These are phyloP conservation scores for Noccaea bulbosa DNA, from an alignment of 345 rosid genomes.

Conservation along the genomic window DNA sequence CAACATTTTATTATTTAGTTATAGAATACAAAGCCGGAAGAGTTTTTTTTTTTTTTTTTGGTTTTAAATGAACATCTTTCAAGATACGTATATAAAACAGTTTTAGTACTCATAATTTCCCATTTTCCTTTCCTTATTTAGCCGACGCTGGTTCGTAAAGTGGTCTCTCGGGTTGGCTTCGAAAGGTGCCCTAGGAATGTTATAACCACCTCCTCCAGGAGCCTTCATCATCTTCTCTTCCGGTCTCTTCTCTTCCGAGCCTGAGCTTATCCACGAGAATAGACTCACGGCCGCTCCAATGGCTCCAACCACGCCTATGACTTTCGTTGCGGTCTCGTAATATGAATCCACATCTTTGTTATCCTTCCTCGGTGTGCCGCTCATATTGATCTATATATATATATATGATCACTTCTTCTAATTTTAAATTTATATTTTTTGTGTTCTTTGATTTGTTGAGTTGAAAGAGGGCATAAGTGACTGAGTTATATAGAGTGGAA, in stretches of 20 bases:
- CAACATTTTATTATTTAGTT: not conserved
- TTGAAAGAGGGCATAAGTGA: not conserved
- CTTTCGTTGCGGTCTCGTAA: constrained; percentile 12
- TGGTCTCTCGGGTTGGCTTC: not conserved
- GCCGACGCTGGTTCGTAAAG: constrained; percentile 5
- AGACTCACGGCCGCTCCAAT: constrained; percentile 3
- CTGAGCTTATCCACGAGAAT: not conserved
- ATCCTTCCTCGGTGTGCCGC: not conserved
- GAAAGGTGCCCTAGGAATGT: not conserved
- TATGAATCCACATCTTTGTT: constrained; percentile 13
- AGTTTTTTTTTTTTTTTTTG: no score
- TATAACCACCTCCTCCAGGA: not conserved
- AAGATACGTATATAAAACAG: no score
- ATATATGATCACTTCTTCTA: not conserved
- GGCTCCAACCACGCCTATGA: constrained; percentile 22
- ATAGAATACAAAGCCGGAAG: not conserved
- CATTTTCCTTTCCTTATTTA: constrained; percentile 3
- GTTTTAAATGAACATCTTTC: no score
- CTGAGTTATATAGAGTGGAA: constrained; percentile 12
- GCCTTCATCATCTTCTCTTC: constrained; percentile 18
- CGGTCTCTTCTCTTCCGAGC: not conserved
- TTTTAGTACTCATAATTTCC: not conserved
- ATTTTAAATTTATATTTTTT: not conserved
- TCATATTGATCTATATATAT: no score
- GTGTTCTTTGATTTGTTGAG: not conserved